Base-by-base conservation (phyloP, 2,329 filamentous ascomycete genomes). In the Hypoxylon sp. region DNA sequence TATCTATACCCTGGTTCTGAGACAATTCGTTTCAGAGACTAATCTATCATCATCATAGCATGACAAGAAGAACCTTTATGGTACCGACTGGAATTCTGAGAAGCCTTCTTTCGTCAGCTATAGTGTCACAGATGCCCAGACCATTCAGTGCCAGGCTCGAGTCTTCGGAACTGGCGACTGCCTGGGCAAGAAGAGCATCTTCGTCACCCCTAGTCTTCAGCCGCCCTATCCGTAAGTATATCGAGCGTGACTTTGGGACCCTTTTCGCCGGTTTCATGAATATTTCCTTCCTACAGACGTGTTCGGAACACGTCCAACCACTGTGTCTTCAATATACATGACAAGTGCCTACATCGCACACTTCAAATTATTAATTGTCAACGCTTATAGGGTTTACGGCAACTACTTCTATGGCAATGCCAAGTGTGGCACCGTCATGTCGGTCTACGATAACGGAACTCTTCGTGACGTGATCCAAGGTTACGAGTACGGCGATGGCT, bases 401-500 rank as follows among this genome's bases (percentile, higher is more conserved):
- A 72, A 71, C 30, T 76, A 74, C 40, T 77, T 76, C 61, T 75
- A 76, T 49, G 72, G 66, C 20, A 61, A 70, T 17, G 72, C 75
- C 17, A 59, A 68, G n/a, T 79, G 76, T 53, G 71, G 77, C 31
- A 69, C 71, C 8, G 73, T 77, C 10, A 82, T 85, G 70, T 82
- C 82, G 1, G 82, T 84, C 7, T 77, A 80, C 58, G 66, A 78
- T 11, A 77, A 79, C 51, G 84, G 84, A n/a, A 75, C 73, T 8
- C 76, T 85, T 6, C 77, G 78, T 2, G 58, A 76, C 49, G 81
- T 83, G 33, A 74, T 85, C 5, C 83, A 85, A 68, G 81, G 82
- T 71, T 85, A 83, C 76, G 78, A 80, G 56, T 85, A 85, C 68
- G 75, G 75, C 8, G 71, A 77, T 35, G 79, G 81, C 59, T 84